Percentiles rank a stretch among this genome's conserved stretches.
phyloP scores from a whole-genome alignment of 169 alveolate species.

The Cryptosporidium ubiquitum region DNA sequence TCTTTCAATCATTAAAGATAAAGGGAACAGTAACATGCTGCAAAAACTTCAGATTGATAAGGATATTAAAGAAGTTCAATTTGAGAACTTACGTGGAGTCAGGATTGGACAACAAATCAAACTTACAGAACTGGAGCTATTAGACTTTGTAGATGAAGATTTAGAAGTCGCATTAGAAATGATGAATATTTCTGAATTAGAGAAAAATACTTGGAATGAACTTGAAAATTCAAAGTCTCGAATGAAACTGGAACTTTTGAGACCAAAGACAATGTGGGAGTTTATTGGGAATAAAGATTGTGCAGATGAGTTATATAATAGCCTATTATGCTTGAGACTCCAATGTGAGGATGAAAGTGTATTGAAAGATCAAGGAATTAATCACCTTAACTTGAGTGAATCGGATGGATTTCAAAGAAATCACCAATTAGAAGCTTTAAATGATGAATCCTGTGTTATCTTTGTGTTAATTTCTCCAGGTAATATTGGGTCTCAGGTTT shows the following conservation, averaged over 20 bases:
- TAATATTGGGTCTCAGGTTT: conserved; percentile 45
- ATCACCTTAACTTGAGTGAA: neutral
- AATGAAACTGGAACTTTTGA: neutral
- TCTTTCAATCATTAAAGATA: neutral
- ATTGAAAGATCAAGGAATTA: conserved; percentile 3
- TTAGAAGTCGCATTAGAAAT: conserved; percentile 11
- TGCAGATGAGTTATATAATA: conserved; percentile 49
- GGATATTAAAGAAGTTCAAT: neutral
- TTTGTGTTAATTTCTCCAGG: conserved; percentile 49
- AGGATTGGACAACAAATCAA: conserved; percentile 36
- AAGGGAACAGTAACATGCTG: no score
- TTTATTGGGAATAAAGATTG: conserved; percentile 49
- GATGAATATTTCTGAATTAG: neutral
- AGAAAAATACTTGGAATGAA: neutral
- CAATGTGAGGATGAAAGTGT: conserved; percentile 14
- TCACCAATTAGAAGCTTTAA: neutral
- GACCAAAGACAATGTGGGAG: conserved; percentile 66
- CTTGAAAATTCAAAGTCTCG: neutral
- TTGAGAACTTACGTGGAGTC: conserved; percentile 38
- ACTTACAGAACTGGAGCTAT: conserved; percentile 42
- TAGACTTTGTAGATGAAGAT: conserved; percentile 59
- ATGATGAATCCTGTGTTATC: conserved; percentile 30
- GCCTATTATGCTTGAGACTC: conserved; percentile 35
- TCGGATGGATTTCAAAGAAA: neutral
- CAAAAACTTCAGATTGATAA: neutral